Conservation (phyloP, 345 rosid species). For the Ceriops zippeliana region DNA sequence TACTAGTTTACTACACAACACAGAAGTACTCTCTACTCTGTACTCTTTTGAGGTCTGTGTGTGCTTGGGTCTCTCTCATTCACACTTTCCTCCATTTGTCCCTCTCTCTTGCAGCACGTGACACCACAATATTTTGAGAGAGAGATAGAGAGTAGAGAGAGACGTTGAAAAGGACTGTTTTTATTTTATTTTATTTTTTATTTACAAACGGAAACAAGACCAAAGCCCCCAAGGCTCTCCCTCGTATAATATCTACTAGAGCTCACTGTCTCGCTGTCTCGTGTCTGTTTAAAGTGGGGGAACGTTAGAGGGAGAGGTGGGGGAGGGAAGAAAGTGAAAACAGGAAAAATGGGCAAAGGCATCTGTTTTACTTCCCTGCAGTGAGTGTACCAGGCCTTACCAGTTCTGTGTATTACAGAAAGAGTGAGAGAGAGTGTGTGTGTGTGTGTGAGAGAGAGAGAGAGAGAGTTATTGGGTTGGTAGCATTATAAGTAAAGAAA, state of each 20-base stretch:
- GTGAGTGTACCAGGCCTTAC: not conserved
- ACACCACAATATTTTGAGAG: slow-evolving; percentile 25
- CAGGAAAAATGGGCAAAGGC: slow-evolving; percentile 6
- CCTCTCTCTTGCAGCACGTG: slow-evolving; percentile 59
- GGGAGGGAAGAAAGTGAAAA: slow-evolving; percentile 1
- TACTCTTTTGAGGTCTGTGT: not conserved
- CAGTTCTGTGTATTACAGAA: not conserved
- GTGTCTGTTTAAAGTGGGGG: slow-evolving; percentile 7
- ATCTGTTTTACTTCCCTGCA: slow-evolving; percentile 7
- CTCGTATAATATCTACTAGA: slow-evolving; percentile 12
- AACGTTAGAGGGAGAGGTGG: not conserved
- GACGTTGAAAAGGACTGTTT: slow-evolving; percentile 10
- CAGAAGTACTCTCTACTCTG: not conserved
- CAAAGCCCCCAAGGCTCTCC: not conserved
- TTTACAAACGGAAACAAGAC: not conserved
- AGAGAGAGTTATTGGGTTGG: not conserved
- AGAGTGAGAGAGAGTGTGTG: not conserved
- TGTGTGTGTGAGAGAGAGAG: not conserved
- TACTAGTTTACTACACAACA: not conserved
- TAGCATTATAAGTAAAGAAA: slow-evolving; percentile 13
- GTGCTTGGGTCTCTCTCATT: not conserved
- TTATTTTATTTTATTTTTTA: no score
- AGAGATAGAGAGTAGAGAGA: slow-evolving; percentile 13
- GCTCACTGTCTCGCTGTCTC: slow-evolving; percentile 9
- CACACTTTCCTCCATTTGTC: slow-evolving; percentile 2